phyloP scores from a whole-genome alignment of 768 basidiomycete genomes.

The Daedaleopsis sinensis region DNA sequence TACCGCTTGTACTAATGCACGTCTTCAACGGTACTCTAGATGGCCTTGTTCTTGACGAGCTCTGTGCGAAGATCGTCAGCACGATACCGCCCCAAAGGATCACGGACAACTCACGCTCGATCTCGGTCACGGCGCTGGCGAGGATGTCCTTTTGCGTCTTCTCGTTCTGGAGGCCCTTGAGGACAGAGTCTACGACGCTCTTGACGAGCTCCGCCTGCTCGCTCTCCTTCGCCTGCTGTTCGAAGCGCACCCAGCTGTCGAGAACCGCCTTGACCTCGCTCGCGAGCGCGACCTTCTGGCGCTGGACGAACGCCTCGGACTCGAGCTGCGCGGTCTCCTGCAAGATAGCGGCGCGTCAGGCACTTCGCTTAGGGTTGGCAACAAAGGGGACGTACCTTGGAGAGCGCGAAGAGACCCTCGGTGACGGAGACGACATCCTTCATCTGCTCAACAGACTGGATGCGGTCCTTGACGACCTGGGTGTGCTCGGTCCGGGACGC shows the following conservation, averaged over 20 bases:
- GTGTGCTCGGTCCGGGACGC: constrained; percentile 88
- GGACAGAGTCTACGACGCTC: constrained; percentile 86
- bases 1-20: neutral
- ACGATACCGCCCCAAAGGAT: neutral
- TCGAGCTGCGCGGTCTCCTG: constrained; percentile 91
- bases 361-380: neutral
- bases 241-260: constrained; percentile 97
- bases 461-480: constrained; percentile 90
- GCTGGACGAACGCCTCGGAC: constrained; percentile 84
- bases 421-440: constrained; percentile 95
- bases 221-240: constrained; percentile 95
- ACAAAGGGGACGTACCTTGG: constrained; percentile 62
- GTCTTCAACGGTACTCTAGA: constrained; percentile 47
- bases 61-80: constrained; percentile 45
- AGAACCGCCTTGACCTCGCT: constrained; percentile 92
- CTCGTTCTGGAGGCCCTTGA: constrained; percentile 81
- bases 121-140: constrained; percentile 75
- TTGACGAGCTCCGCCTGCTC: constrained; percentile 93
- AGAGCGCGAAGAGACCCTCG: constrained; percentile 85
- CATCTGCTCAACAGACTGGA: constrained; percentile 89
- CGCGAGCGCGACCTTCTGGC: constrained; percentile 86
- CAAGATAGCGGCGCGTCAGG: neutral
- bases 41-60: constrained; percentile 89
- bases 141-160: constrained; percentile 89
- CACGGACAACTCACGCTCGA: constrained; percentile 77